These are phyloP conservation scores for Ajuga chamaepitys DNA, from an alignment of 257 asterid species.

Conservation along the genomic window DNA sequence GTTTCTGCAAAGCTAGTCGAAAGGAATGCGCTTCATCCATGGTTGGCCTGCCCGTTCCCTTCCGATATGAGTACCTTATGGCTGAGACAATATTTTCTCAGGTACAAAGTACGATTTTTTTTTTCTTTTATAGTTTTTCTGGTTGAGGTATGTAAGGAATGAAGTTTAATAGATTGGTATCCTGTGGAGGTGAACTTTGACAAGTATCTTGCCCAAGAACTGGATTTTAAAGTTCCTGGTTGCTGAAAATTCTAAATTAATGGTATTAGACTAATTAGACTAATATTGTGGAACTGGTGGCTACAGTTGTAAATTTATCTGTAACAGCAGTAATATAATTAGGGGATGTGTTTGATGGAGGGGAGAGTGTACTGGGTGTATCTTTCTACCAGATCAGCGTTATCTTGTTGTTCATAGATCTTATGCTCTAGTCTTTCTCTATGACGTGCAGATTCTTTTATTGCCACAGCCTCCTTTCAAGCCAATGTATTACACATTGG, in stretches of 20 bases:
- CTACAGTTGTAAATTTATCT: background rate
- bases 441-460: constrained; percentile 71
- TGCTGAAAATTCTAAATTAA: background rate
- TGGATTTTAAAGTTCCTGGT: background rate
- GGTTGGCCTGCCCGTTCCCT: constrained; percentile 97
- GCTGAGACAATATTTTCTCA: constrained; percentile 99
- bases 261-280: background rate
- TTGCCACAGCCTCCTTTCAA: constrained; percentile 93
- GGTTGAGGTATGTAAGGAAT: background rate
- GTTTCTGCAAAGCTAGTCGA: constrained; percentile 97
- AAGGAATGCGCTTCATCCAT: constrained; percentile 96
- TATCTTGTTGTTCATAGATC: background rate
- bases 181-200: background rate
- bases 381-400: background rate
- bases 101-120: constrained; percentile 35
- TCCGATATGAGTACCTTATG: constrained; percentile 96
- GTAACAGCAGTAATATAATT: background rate
- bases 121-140: background rate
- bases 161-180: background rate
- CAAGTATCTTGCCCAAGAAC: background rate
- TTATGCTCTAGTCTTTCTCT: constrained; percentile 3
- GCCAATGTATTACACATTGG: constrained; percentile 91
- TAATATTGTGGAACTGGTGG: background rate
- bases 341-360: background rate
- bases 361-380: constrained; percentile 1